phyloP scores from a whole-genome alignment of 805 yeast species.

The Candida bentonensis region DNA sequence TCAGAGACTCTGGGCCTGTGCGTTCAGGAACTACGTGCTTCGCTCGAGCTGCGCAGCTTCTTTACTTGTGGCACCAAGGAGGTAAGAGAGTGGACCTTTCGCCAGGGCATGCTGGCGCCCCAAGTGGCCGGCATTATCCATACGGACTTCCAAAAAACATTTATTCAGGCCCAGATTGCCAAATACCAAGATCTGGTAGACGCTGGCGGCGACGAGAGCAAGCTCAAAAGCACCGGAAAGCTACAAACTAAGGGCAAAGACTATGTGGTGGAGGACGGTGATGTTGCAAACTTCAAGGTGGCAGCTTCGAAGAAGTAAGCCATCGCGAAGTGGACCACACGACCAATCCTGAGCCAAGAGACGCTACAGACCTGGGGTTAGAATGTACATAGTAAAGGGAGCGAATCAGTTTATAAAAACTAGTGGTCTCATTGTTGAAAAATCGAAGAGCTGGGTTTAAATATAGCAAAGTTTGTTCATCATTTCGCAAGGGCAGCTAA shows the following conservation, averaged over 20 bases:
- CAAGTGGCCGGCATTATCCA: constrained; percentile 88
- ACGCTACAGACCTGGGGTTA: no score
- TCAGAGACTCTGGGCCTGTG: constrained; percentile 46
- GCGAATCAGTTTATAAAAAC: background rate
- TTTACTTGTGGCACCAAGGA: constrained; percentile 81
- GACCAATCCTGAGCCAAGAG: no score
- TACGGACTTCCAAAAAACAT: constrained; percentile 69
- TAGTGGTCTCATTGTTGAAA: background rate
- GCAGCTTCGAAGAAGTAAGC: constrained; percentile 10
- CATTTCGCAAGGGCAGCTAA: no score
- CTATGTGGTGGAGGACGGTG: constrained; percentile 74
- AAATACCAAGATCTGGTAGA: constrained; percentile 46
- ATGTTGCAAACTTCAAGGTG: constrained; percentile 55
- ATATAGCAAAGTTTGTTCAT: constrained; percentile 8
- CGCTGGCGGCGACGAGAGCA: constrained; percentile 36
- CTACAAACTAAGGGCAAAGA: constrained; percentile 60
- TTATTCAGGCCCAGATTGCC: constrained; percentile 62
- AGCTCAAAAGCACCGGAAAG: constrained; percentile 43
- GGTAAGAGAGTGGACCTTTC: constrained; percentile 80
- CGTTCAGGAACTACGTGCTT: constrained; percentile 50
- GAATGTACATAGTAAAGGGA: background rate
- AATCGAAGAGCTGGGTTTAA: constrained; percentile 25
- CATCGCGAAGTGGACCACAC: no score
- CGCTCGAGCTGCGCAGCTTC: constrained; percentile 61
- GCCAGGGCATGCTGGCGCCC: constrained; percentile 64